phyloP scores from a whole-genome alignment of 2,329 filamentous ascomycete genomes.

The Verticillium nonalfalfae region DNA sequence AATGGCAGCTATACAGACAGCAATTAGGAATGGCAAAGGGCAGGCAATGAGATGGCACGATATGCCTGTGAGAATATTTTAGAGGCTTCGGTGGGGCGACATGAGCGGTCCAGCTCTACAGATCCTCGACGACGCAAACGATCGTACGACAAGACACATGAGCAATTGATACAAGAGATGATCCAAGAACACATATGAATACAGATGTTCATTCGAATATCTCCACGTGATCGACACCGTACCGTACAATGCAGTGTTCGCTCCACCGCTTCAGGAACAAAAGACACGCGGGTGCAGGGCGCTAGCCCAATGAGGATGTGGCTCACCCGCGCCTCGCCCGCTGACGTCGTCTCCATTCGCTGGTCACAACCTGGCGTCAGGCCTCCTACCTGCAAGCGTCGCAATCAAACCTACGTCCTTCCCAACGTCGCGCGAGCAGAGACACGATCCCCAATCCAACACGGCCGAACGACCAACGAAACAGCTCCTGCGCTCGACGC shows the following conservation, averaged over 20 bases:
- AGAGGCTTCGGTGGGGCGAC: no score
- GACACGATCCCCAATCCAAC: neutral
- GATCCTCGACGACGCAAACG: no score
- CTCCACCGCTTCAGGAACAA: neutral
- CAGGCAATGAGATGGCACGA: no score
- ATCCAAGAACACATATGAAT: no score
- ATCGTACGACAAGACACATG: no score
- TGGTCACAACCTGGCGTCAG: neutral
- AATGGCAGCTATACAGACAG: no score
- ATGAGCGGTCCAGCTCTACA: no score
- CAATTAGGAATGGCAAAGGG: no score
- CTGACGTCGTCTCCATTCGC: constrained; percentile 2
- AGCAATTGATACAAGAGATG: no score
- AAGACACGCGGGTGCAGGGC: neutral
- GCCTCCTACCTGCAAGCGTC: neutral
- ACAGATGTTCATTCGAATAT: no score
- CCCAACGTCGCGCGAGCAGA: neutral
- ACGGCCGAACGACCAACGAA: neutral
- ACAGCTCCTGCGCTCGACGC: neutral
- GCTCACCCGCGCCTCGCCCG: constrained; percentile 1
- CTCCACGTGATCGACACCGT: neutral
- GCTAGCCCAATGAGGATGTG: neutral
- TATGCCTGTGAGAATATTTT: no score
- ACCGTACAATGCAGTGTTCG: neutral
- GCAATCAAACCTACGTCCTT: neutral